A percentile compares a stretch with the other conserved stretches of the same genome.
Evolutionary conservation across 129 eudicot genomes (phyloP).

Genomic region (Artemisia annua): DNA sequence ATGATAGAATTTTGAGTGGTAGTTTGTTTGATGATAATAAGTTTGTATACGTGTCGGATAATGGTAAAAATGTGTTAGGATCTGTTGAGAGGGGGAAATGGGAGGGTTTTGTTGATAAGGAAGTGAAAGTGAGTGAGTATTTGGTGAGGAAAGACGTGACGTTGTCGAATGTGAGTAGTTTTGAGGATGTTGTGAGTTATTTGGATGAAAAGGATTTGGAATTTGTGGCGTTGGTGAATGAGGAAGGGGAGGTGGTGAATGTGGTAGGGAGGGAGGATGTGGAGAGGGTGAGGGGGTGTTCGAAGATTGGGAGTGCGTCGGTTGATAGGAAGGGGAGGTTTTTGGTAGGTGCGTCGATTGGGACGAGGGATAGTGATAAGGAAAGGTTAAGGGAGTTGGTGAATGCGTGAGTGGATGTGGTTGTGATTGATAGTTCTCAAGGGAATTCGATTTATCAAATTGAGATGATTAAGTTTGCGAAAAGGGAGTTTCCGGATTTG

Average conservation of each 20-base stretch:
- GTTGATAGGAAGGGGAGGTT: conserved; percentile 59
- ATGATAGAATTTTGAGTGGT: conserved; percentile 45
- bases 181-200: conserved; percentile 73
- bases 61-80: conserved; percentile 50
- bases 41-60: conserved; percentile 38
- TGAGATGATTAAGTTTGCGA: conserved; percentile 84
- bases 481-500: conserved; percentile 54
- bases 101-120: conserved; percentile 43
- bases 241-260: conserved; percentile 57
- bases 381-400: conserved; percentile 74
- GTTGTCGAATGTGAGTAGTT: conserved; percentile 42
- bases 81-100: conserved; percentile 48
- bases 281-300: conserved; percentile 54
- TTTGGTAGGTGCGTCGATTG: conserved; percentile 81
- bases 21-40: conserved; percentile 42
- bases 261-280: conserved; percentile 50
- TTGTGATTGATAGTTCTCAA: conserved; percentile 88
- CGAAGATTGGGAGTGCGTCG: conserved; percentile 69
- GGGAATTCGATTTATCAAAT: conserved; percentile 89
- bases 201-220: conserved; percentile 49
- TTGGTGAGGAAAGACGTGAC: conserved; percentile 44
- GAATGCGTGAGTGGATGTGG: conserved; percentile 69
- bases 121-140: conserved; percentile 51
- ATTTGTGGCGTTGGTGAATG: conserved; percentile 62
- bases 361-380: conserved; percentile 84